A percentile compares a stretch with the other conserved stretches of the same genome.
Evolutionary conservation across 805 yeast species (phyloP).

Genomic region (Grigorovia jiainica): DNA sequence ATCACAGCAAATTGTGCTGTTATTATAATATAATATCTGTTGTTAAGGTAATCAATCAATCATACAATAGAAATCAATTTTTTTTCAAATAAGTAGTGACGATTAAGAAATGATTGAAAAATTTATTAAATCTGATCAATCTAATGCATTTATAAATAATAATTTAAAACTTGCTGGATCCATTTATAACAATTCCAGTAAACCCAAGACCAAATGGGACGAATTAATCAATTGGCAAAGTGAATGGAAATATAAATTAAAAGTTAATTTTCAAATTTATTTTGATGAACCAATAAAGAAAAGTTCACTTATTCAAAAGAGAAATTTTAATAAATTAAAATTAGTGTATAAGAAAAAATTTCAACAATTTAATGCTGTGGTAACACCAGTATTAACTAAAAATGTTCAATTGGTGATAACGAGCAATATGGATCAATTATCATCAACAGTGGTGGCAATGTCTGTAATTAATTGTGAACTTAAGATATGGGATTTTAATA

Average conservation of each 20-base stretch:
- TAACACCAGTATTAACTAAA: conserved; percentile 47
- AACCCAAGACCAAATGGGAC: conserved; percentile 8
- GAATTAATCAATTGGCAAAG: conserved; percentile 48
- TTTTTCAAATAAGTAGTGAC: too few species aligned
- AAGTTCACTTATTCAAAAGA: neutral
- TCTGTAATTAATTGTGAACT: conserved; percentile 24
- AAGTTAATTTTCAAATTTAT: conserved; percentile 41
- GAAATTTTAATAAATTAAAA: conserved; percentile 2
- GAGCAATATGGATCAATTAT: neutral
- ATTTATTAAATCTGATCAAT: conserved; percentile 1
- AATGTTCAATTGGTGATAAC: conserved; percentile 67
- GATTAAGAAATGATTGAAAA: too few species aligned
- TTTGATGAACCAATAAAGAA: conserved; percentile 37
- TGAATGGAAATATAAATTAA: conserved; percentile 52
- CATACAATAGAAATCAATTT: too few species aligned
- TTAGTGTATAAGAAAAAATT: conserved; percentile 18
- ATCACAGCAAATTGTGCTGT: too few species aligned
- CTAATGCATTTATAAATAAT: neutral
- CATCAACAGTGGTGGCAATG: neutral
- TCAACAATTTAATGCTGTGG: conserved; percentile 40
- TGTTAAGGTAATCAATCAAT: too few species aligned
- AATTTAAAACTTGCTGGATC: neutral
- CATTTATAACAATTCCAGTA: conserved; percentile 2
- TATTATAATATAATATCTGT: too few species aligned
- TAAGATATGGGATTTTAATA: conserved; percentile 81